Percentiles rank a stretch among this genome's conserved stretches.
Evolutionary conservation across 2,329 filamentous ascomycete species (phyloP).

Genomic region (Paecilomyces sp.): DNA sequence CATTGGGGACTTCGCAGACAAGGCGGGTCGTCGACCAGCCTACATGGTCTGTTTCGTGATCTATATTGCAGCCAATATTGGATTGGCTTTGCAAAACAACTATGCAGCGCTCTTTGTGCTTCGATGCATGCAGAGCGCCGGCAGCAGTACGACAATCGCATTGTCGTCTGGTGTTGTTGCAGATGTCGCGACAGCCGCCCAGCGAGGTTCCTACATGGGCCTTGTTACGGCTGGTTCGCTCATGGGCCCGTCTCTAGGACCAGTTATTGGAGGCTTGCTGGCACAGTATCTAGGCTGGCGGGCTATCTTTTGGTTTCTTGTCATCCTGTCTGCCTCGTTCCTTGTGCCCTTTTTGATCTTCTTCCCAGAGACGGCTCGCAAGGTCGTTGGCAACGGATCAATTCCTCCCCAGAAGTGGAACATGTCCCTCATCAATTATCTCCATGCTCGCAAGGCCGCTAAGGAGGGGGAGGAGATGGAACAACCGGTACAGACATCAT

Average conservation of each 20-base stretch:
- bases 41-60: constrained; percentile 46
- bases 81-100: constrained; percentile 28
- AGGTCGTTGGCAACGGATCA: constrained; percentile 32
- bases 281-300: constrained; percentile 32
- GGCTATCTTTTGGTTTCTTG: constrained; percentile 42
- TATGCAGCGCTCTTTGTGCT: constrained; percentile 29
- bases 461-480: constrained; percentile 5
- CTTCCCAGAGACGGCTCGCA: constrained; percentile 32
- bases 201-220: constrained; percentile 36
- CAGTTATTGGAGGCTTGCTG: constrained; percentile 28
- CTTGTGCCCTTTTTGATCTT: constrained; percentile 27
- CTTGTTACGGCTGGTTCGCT: constrained; percentile 26
- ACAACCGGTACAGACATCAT: constrained; percentile 3
- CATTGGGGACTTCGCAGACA: constrained; percentile 46
- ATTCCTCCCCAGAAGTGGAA: constrained; percentile 29
- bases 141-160: constrained; percentile 35
- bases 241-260: constrained; percentile 27
- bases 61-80: constrained; percentile 33
- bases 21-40: constrained; percentile 43
- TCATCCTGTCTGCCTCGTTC: constrained; percentile 37
- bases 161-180: constrained; percentile 33
- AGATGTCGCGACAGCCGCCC: constrained; percentile 30
- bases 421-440: constrained; percentile 23
- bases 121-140: constrained; percentile 29
- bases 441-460: constrained; percentile 17